These are phyloP conservation scores for Cryphonectria carpinicola DNA, from an alignment of 2,329 filamentous ascomycete genomes.

Conservation along the genomic window DNA sequence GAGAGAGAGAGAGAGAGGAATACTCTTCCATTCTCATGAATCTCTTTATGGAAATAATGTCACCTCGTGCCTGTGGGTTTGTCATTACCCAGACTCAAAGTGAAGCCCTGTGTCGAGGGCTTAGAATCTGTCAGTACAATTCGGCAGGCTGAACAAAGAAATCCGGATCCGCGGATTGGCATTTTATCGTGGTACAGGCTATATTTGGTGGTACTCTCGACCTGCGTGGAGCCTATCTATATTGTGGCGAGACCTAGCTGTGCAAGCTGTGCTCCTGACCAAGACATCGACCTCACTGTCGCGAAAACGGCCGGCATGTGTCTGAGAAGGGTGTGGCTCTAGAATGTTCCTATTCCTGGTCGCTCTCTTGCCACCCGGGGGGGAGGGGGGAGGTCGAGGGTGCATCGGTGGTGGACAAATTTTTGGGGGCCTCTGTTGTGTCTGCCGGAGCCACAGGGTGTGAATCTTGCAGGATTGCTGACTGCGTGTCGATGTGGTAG, in stretches of 20 bases:
- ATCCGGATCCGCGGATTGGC: not conserved
- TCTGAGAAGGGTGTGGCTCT: conserved; percentile 20
- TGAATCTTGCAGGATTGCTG: conserved; percentile 14
- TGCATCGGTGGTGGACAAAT: no score
- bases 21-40: not conserved
- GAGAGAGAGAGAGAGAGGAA: no score
- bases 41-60: not conserved
- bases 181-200: conserved; percentile 19
- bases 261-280: conserved; percentile 14
- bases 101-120: not conserved
- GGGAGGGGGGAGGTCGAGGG: no score
- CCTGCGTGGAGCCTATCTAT: conserved; percentile 29
- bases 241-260: conserved; percentile 23
- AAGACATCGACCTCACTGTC: not conserved
- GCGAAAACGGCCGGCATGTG: conserved; percentile 2
- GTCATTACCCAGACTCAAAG: not conserved
- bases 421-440: not conserved
- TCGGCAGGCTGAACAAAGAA: not conserved
- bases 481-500: conserved; percentile 2
- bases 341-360: conserved; percentile 10
- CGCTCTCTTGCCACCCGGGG: no score
- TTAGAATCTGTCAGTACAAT: not conserved
- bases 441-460: conserved; percentile 1
- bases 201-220: conserved; percentile 20
- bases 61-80: not conserved